Conservation (phyloP, 73 alveolate genomes). For the Durusdinium trenchii region DNA sequence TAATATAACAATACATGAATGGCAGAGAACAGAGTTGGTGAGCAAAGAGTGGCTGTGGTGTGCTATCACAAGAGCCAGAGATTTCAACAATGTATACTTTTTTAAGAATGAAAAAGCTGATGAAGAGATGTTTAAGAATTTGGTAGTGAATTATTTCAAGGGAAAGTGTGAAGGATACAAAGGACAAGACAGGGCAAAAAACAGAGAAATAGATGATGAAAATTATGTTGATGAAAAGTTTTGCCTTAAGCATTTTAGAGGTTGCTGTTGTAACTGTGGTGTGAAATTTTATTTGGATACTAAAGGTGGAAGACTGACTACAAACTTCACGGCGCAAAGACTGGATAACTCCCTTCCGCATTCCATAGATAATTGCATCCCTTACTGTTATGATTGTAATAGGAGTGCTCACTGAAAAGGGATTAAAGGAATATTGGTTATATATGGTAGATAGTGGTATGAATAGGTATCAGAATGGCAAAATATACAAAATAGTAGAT, state of each 20-base stretch:
- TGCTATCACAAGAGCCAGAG: background rate
- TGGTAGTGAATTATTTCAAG: background rate
- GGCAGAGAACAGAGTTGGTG: slow-evolving; percentile 37
- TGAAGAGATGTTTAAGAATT: slow-evolving; percentile 10
- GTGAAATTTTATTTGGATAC: background rate
- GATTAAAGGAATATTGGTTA: too few relatives aligned
- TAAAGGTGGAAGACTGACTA: background rate
- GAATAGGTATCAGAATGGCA: background rate
- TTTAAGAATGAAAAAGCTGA: slow-evolving; percentile 5
- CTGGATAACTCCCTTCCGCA: background rate
- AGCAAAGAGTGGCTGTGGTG: slow-evolving; percentile 31
- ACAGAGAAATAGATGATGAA: background rate
- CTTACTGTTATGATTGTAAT: slow-evolving; percentile 28
- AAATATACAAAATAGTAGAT: background rate
- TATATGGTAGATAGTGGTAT: background rate
- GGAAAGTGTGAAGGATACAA: slow-evolving; percentile 1
- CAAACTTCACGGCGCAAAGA: background rate
- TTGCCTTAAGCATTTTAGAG: background rate
- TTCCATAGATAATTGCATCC: background rate
- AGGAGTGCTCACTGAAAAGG: background rate
- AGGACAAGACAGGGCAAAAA: background rate
- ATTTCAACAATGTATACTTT: background rate
- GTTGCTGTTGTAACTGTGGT: slow-evolving; percentile 21
- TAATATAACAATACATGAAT: slow-evolving; percentile 27
- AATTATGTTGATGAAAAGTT: background rate